Evolutionary conservation across 148 eudicot species (phyloP).

Genomic region (Heliosperma pusillum): DNA sequence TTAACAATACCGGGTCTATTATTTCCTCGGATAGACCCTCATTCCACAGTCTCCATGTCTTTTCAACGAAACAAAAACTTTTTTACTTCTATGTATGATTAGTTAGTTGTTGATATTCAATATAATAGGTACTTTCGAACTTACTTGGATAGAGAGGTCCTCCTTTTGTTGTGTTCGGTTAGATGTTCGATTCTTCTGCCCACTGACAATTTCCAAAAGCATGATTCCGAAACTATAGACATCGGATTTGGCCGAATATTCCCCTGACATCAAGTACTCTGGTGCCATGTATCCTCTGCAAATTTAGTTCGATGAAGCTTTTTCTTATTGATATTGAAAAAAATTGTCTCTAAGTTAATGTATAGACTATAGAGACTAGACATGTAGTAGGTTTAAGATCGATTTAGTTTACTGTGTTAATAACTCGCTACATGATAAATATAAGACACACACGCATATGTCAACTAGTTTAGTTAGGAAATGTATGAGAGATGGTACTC

Average conservation of each 20-base stretch:
- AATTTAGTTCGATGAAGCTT: neutral
- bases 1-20: neutral
- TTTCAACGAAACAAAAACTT: neutral
- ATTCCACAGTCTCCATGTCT: slow-evolving; percentile 25
- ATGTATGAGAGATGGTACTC: too few relatives aligned
- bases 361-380: too few relatives aligned
- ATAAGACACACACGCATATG: too few relatives aligned
- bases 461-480: too few relatives aligned
- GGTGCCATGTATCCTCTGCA: slow-evolving; percentile 6
- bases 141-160: slow-evolving; percentile 1
- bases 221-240: slow-evolving; percentile 3
- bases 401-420: too few relatives aligned
- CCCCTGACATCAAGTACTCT: neutral
- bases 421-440: too few relatives aligned
- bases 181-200: neutral
- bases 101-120: neutral
- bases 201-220: slow-evolving; percentile 6
- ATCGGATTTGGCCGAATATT: neutral
- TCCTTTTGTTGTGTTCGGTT: neutral
- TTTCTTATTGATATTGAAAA: too few relatives aligned
- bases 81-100: too few relatives aligned
- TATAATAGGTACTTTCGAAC: neutral
- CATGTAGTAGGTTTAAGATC: too few relatives aligned
- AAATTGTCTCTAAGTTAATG: too few relatives aligned
- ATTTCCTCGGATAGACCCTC: neutral